Conservation (phyloP, 2,329 filamentous ascomycete genomes). For the Colletotrichum phormii region DNA sequence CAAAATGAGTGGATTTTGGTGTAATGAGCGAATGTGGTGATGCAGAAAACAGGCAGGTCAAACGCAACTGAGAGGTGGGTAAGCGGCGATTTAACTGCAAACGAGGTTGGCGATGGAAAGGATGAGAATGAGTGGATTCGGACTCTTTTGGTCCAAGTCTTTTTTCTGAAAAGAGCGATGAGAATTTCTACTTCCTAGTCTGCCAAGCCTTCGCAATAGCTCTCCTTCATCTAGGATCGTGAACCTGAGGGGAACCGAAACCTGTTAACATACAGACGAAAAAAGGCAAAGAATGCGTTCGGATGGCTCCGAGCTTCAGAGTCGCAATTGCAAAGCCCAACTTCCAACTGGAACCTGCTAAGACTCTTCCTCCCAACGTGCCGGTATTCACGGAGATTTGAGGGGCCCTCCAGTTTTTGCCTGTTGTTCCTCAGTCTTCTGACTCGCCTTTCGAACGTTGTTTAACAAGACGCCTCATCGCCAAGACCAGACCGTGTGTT, state of each 20-base stretch:
- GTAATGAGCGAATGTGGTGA: conserved; percentile 19
- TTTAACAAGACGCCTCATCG: conserved; percentile 3
- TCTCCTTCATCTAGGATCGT: not conserved
- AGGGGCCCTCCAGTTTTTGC: conserved; percentile 14
- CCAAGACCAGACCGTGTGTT: conserved; percentile 15
- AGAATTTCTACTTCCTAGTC: not conserved
- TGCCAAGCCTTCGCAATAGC: conserved; percentile 2
- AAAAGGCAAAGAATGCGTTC: too few species aligned
- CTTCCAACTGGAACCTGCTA: not conserved
- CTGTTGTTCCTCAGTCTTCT: not conserved
- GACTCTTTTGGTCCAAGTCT: not conserved
- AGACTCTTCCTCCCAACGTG: not conserved
- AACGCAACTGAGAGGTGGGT: not conserved
- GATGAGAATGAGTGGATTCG: conserved; percentile 16
- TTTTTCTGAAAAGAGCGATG: not conserved
- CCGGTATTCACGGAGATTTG: conserved; percentile 20
- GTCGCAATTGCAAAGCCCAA: too few species aligned
- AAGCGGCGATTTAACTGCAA: conserved; percentile 4
- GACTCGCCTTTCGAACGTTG: conserved; percentile 8
- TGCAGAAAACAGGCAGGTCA: conserved; percentile 12
- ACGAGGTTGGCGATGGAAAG: not conserved
- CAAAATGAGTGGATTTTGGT: conserved; percentile 7
- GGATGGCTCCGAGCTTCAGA: too few species aligned
- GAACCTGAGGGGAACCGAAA: not conserved
- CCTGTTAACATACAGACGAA: conserved; percentile 19